Percentiles rank a stretch among this genome's conserved stretches.
Conservation (phyloP, 208 protist species). For the Jaenimonas drosophilae region DNA sequence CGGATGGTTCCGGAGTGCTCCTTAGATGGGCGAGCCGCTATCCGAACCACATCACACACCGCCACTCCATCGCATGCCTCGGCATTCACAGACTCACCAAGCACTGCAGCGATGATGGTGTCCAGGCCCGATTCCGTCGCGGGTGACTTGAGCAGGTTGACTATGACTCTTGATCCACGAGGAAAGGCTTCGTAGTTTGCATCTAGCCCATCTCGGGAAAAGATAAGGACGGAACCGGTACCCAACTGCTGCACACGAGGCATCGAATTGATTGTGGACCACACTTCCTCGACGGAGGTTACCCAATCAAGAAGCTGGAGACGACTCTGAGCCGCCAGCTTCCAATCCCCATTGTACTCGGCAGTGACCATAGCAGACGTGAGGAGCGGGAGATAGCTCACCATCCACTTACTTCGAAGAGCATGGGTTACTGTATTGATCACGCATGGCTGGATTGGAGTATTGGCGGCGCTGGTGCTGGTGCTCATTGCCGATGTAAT, state of each 20-base stretch:
- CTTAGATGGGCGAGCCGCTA: constrained; percentile 51
- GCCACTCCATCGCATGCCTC: constrained; percentile 38
- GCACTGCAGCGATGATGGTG: constrained; percentile 48
- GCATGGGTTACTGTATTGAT: constrained; percentile 48
- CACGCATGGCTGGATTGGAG: no score
- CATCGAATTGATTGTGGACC: constrained; percentile 86
- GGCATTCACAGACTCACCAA: constrained; percentile 60
- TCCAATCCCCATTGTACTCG: constrained; percentile 81
- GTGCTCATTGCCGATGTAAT: no score
- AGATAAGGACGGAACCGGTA: constrained; percentile 73
- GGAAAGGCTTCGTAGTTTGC: constrained; percentile 84
- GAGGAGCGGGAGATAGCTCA: constrained; percentile 76
- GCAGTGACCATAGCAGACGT: constrained; percentile 57
- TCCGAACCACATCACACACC: constrained; percentile 80
- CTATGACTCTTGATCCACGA: constrained; percentile 62
- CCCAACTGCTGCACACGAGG: constrained; percentile 73
- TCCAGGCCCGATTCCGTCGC: constrained; percentile 60
- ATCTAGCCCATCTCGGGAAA: constrained; percentile 76
- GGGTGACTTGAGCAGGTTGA: constrained; percentile 53
- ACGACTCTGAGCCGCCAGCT: constrained; percentile 53
- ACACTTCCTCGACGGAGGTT: constrained; percentile 79
- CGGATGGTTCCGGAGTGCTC: constrained; percentile 58
- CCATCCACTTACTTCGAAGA: constrained; percentile 68
- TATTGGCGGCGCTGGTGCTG: no score
- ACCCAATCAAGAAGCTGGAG: constrained; percentile 78